Evolutionary conservation across 2,329 filamentous ascomycete species (phyloP).

Genomic region (Dissoconium aciculare): DNA sequence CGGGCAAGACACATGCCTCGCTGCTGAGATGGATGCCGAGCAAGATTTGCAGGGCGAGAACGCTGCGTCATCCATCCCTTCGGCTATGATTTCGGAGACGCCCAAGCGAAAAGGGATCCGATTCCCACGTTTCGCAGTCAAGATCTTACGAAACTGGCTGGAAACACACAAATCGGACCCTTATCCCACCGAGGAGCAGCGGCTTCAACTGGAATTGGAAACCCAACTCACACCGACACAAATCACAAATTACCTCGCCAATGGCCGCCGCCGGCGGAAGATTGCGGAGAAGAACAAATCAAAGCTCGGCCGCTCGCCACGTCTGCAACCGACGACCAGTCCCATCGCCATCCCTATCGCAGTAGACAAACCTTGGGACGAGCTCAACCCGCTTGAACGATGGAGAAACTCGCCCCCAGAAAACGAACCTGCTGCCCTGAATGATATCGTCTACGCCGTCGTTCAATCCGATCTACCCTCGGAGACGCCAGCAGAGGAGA

Average conservation of each 20-base stretch:
- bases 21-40: too few relatives aligned
- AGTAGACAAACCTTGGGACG: conserved; percentile 23
- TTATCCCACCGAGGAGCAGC: conserved; percentile 78
- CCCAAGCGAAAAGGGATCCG: conserved; percentile 44
- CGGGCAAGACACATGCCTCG: conserved; percentile 23
- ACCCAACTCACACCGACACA: conserved; percentile 73
- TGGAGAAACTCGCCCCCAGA: conserved; percentile 56
- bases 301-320: conserved; percentile 43
- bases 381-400: conserved; percentile 51
- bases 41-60: conserved; percentile 21
- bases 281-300: conserved; percentile 33
- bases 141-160: conserved; percentile 73
- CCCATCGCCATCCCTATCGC: conserved; percentile 61
- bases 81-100: too few relatives aligned
- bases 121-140: conserved; percentile 67
- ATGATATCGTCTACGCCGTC: conserved; percentile 49
- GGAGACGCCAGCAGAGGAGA: conserved; percentile 12
- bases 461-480: conserved; percentile 18
- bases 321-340: conserved; percentile 44
- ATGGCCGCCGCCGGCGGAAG: conserved; percentile 72
- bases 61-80: neutral
- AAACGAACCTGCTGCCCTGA: conserved; percentile 51
- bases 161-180: conserved; percentile 65
- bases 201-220: conserved; percentile 59
- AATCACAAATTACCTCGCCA: conserved; percentile 85